Evolutionary conservation across 2,329 filamentous ascomycete species (phyloP).

Genomic region (Alternaria consortialis): DNA sequence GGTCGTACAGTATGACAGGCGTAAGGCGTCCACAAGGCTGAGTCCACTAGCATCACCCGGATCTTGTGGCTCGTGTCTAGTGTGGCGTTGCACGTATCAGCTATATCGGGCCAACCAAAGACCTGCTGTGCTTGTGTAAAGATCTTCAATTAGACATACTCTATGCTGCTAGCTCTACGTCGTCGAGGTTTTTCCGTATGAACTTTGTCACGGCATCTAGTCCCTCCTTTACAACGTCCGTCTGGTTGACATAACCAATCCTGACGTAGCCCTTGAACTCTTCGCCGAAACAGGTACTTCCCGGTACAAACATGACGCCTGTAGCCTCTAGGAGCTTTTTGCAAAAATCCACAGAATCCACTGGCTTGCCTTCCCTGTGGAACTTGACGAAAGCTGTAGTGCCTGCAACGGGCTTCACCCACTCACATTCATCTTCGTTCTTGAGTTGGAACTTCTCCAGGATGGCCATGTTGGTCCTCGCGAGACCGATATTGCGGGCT

Average conservation of each 20-base stretch:
- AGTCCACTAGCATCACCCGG: neutral
- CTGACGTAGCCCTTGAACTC: slow-evolving; percentile 78
- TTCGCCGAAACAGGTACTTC: slow-evolving; percentile 75
- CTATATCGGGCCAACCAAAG: neutral
- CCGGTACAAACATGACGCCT: slow-evolving; percentile 79
- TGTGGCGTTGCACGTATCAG: neutral
- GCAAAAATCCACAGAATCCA: slow-evolving; percentile 79
- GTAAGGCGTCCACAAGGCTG: neutral
- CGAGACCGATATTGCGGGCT: slow-evolving; percentile 70
- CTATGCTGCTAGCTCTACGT: slow-evolving; percentile 52
- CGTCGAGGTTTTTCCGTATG: slow-evolving; percentile 65
- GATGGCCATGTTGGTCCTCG: slow-evolving; percentile 71
- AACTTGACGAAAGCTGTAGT: slow-evolving; percentile 83
- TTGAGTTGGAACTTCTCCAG: slow-evolving; percentile 73
- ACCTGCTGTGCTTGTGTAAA: neutral
- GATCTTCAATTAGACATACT: neutral
- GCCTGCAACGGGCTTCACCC: slow-evolving; percentile 78
- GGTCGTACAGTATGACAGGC: neutral
- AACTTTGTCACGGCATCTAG: slow-evolving; percentile 65
- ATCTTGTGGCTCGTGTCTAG: neutral
- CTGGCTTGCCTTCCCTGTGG: slow-evolving; percentile 64
- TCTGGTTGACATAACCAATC: slow-evolving; percentile 78
- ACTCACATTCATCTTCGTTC: slow-evolving; percentile 70
- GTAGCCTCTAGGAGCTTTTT: slow-evolving; percentile 71
- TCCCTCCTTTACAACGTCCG: slow-evolving; percentile 72